phyloP scores from a whole-genome alignment of 768 basidiomycete genomes.

The Ramaria sp. region DNA sequence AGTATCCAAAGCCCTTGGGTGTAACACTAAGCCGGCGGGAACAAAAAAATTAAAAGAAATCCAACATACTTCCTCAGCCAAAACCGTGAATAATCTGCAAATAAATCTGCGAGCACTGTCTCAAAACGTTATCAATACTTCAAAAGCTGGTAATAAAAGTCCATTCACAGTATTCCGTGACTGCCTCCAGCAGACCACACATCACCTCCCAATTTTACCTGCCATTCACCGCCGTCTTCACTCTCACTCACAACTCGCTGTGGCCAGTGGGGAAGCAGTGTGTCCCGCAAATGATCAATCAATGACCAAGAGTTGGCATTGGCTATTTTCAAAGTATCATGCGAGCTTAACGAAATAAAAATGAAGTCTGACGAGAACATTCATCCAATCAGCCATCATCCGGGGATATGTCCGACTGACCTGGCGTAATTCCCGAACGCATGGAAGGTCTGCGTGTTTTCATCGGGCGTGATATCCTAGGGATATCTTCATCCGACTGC shows the following conservation, averaged over 20 bases:
- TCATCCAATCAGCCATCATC: not conserved
- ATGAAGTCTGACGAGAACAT: conserved; percentile 1
- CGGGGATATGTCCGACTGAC: not conserved
- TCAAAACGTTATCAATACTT: conserved; percentile 9
- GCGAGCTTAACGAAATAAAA: conserved; percentile 5
- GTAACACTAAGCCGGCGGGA: conserved; percentile 3
- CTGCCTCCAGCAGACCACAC: conserved; percentile 4
- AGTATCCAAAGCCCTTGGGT: conserved; percentile 57
- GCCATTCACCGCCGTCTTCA: conserved; percentile 10
- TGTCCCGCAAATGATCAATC: not conserved
- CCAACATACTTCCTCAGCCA: conserved; percentile 27
- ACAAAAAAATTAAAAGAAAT: conserved; percentile 10
- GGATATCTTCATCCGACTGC: not conserved
- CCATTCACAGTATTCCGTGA: conserved; percentile 28
- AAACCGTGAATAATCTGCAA: conserved; percentile 44
- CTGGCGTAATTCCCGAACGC: not conserved
- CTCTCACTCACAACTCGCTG: not conserved
- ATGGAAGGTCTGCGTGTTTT: not conserved
- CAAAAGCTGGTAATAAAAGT: not conserved
- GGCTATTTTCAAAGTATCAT: conserved; percentile 4
- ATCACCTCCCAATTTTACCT: conserved; percentile 3
- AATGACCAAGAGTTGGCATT: not conserved
- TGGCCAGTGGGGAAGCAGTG: not conserved
- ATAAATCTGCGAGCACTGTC: conserved; percentile 51
- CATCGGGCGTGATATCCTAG: not conserved